These are phyloP conservation scores for Zanthoxylum bungeanum DNA, from an alignment of 345 rosid species.

Conservation along the genomic window DNA sequence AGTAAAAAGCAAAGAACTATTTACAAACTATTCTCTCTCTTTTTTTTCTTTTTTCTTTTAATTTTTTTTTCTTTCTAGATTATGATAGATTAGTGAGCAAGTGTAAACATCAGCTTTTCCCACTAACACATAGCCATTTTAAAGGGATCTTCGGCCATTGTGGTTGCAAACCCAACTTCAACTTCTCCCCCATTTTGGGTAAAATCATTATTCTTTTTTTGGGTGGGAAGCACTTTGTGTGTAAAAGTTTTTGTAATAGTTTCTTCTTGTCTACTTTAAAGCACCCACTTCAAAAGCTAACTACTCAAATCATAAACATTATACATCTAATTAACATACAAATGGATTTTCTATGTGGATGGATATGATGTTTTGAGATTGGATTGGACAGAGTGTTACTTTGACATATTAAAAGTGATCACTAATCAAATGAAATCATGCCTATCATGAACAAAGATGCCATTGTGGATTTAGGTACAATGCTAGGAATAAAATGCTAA, in stretches of 20 bases:
- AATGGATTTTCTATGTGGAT: too few species aligned
- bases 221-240: conserved; percentile 18
- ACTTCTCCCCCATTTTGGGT: conserved; percentile 25
- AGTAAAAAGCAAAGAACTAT: not conserved
- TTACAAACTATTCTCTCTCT: too few species aligned
- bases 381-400: conserved; percentile 38
- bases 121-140: conserved; percentile 18
- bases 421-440: conserved; percentile 30
- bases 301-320: conserved; percentile 44
- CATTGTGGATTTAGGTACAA: not conserved
- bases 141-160: conserved; percentile 26
- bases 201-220: conserved; percentile 21
- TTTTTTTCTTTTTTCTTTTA: too few species aligned
- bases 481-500: too few species aligned
- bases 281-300: conserved; percentile 45
- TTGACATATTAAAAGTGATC: conserved; percentile 21
- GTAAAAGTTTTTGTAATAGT: conserved; percentile 26
- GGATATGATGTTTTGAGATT: conserved; percentile 22
- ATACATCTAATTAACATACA: conserved; percentile 21
- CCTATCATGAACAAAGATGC: conserved; percentile 25
- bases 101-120: conserved; percentile 32
- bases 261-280: conserved; percentile 40
- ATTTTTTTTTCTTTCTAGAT: conserved; percentile 5
- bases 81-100: conserved; percentile 24
- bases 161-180: conserved; percentile 32